Conservation (phyloP, 2,329 filamentous ascomycete genomes). For the Huntiella omanensis region DNA sequence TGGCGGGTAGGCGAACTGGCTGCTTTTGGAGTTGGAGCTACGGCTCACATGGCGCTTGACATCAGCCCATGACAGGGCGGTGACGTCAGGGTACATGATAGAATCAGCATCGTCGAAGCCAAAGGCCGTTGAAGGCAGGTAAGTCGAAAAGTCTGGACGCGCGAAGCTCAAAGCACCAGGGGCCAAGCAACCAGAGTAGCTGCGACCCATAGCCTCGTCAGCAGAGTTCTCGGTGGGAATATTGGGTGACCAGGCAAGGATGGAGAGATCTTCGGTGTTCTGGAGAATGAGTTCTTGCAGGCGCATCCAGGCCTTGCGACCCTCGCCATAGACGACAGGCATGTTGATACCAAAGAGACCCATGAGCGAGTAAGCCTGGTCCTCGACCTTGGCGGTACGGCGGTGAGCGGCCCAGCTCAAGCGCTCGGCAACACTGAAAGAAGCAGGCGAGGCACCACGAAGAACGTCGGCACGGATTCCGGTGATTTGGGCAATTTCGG, state of each 20-base stretch:
- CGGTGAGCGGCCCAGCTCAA: constrained; percentile 16
- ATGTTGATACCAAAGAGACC: constrained; percentile 17
- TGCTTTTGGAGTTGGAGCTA: constrained; percentile 4
- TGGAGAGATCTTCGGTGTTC: constrained; percentile 18
- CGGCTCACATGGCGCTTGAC: constrained; percentile 11
- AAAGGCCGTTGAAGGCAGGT: constrained; percentile 11
- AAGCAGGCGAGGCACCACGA: constrained; percentile 2
- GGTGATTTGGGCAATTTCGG: constrained; percentile 13
- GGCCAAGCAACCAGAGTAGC: constrained; percentile 8
- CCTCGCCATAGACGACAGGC: constrained; percentile 17
- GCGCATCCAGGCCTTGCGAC: constrained; percentile 17
- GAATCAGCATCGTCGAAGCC: constrained; percentile 13
- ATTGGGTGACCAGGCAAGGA: constrained; percentile 17
- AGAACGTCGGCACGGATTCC: constrained; percentile 14
- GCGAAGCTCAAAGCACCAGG: constrained; percentile 9
- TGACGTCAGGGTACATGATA: constrained; percentile 12
- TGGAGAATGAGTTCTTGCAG: constrained; percentile 20
- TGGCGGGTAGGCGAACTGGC: constrained; percentile 11
- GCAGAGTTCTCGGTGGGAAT: constrained; percentile 1
- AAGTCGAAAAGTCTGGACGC: constrained; percentile 10
- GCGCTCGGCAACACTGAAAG: constrained; percentile 12
- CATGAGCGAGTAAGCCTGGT: constrained; percentile 17
- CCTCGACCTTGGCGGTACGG: constrained; percentile 15
- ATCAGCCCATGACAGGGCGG: constrained; percentile 8
- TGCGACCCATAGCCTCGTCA: not conserved